phyloP scores from a whole-genome alignment of 1,284 basidiomycete genomes.

The Leccinum ponderosum region DNA sequence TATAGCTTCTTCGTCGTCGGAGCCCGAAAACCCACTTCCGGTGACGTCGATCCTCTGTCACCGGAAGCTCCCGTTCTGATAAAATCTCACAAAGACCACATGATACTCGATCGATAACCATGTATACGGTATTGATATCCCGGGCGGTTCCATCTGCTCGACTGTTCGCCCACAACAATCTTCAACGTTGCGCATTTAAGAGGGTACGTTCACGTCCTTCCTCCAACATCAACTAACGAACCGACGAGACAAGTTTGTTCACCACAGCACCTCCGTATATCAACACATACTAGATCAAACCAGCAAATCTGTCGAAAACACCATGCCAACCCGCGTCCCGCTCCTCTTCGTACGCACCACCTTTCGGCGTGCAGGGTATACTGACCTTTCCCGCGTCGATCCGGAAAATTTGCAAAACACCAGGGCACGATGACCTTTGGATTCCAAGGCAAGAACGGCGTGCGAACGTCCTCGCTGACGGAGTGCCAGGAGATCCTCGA shows the following conservation, averaged over 20 bases:
- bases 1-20: no score
- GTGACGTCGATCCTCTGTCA: no score
- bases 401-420: not conserved
- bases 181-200: not conserved
- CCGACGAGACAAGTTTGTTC: not conserved
- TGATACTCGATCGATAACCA: not conserved
- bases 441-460: conserved; percentile 42
- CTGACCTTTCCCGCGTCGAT: not conserved
- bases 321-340: conserved; percentile 37
- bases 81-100: not conserved
- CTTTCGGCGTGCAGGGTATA: not conserved
- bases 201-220: not conserved
- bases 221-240: not conserved
- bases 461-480: conserved; percentile 38
- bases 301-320: not conserved
- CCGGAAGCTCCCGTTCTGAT: not conserved
- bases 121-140: not conserved
- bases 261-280: not conserved
- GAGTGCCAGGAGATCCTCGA: conserved; percentile 49
- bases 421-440: conserved; percentile 56
- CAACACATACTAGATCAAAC: not conserved
- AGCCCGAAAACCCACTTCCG: no score
- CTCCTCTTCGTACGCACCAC: conserved; percentile 37
- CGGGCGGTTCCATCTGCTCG: not conserved
- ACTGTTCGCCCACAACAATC: not conserved